These are phyloP conservation scores for Suhomyces sp. DNA, from an alignment of 805 yeast genomes.

Conservation along the genomic window DNA sequence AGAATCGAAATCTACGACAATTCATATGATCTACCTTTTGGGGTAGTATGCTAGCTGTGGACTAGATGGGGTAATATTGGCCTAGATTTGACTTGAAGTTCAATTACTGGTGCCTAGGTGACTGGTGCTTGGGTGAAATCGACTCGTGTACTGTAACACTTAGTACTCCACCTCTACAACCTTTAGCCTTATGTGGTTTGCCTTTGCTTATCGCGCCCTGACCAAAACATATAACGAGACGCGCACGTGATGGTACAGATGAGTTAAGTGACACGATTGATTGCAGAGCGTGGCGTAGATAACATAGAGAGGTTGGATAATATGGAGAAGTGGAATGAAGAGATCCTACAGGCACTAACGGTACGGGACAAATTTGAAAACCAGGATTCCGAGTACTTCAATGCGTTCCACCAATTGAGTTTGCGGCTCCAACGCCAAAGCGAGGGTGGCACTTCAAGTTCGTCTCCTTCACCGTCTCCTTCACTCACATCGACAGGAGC, in stretches of 20 bases:
- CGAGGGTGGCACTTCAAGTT: not conserved
- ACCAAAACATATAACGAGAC: not conserved
- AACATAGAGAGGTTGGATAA: not conserved
- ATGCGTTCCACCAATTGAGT: constrained; percentile 32
- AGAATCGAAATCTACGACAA: not conserved
- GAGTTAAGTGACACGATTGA: not conserved
- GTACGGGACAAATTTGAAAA: constrained; percentile 33
- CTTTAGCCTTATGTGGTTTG: not conserved
- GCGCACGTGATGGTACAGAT: not conserved
- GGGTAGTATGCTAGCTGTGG: not conserved
- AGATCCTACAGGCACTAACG: constrained; percentile 22
- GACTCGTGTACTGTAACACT: not conserved
- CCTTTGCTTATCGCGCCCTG: not conserved
- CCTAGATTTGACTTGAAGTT: not conserved
- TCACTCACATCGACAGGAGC: not conserved
- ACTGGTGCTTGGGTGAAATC: not conserved
- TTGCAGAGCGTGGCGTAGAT: too few species aligned
- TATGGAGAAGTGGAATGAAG: constrained; percentile 9
- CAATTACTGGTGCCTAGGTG: not conserved
- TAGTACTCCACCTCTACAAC: not conserved
- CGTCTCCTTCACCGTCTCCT: constrained; percentile 3
- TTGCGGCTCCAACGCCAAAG: constrained; percentile 11
- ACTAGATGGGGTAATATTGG: not conserved
- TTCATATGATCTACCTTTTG: not conserved
- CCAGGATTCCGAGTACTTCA: constrained; percentile 28